Percentiles rank a stretch among this genome's conserved stretches.
Evolutionary conservation across 805 yeast genomes (phyloP).

Genomic region (Nakazawaea sp.): DNA sequence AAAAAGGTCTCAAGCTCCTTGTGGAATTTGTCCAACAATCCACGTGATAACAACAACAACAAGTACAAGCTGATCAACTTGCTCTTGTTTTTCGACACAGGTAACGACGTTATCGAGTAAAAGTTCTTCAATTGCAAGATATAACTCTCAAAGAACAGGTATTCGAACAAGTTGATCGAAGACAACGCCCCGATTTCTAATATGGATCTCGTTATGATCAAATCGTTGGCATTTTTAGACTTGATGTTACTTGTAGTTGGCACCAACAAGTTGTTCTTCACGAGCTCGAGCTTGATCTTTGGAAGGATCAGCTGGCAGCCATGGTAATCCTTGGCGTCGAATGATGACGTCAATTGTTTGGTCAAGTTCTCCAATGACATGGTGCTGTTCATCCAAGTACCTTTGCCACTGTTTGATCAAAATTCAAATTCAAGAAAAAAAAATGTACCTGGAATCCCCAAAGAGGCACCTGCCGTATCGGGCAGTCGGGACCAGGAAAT

Average conservation of each 20-base stretch:
- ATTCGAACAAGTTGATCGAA: slow-evolving; percentile 57
- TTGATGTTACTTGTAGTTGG: slow-evolving; percentile 40
- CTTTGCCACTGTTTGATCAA: no score
- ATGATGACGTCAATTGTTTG: slow-evolving; percentile 58
- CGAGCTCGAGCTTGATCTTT: slow-evolving; percentile 69
- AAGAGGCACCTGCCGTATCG: no score
- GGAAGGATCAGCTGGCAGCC: slow-evolving; percentile 59
- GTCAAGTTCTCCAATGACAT: slow-evolving; percentile 68
- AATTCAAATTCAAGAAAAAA: no score
- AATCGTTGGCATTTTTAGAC: slow-evolving; percentile 48
- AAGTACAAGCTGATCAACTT: slow-evolving; percentile 74
- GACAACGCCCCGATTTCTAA: slow-evolving; percentile 85
- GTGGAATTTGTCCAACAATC: slow-evolving; percentile 83
- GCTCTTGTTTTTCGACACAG: slow-evolving; percentile 51
- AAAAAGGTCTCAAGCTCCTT: slow-evolving; percentile 75
- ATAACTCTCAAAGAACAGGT: slow-evolving; percentile 63
- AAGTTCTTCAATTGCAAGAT: slow-evolving; percentile 73
- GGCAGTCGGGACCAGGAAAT: no score
- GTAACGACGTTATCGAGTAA: slow-evolving; percentile 35
- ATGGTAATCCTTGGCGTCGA: slow-evolving; percentile 52
- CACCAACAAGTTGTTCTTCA: slow-evolving; percentile 69
- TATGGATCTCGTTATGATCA: slow-evolving; percentile 72
- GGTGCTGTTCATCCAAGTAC: neutral
- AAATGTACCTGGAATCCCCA: no score
- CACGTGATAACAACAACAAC: slow-evolving; percentile 70